A percentile compares a stretch with the other conserved stretches of the same genome.
Evolutionary conservation across 768 basidiomycete genomes (phyloP).

Genomic region (Mycena epipterygia): DNA sequence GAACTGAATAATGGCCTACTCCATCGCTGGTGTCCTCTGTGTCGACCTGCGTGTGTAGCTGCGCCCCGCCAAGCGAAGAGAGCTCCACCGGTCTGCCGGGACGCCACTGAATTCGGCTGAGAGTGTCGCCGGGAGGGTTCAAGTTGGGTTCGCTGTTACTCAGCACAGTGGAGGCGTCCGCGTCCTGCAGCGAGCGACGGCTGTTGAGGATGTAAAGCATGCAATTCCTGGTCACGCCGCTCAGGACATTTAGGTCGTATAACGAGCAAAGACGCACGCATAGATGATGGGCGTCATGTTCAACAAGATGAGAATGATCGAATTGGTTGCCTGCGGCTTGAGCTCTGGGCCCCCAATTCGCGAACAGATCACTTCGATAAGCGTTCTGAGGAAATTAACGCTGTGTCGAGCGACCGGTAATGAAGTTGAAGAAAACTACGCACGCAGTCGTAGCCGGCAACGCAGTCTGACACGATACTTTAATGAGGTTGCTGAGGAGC

Average conservation of each 20-base stretch:
- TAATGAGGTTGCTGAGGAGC: too few relatives aligned
- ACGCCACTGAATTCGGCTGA: background rate
- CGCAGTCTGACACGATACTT: too few relatives aligned
- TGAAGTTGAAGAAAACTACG: too few relatives aligned
- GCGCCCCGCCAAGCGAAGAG: background rate
- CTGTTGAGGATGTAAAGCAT: conserved; percentile 13
- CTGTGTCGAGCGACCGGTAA: background rate
- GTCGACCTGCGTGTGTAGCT: background rate
- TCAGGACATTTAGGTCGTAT: background rate
- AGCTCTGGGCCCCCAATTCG: background rate
- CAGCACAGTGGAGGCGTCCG: background rate
- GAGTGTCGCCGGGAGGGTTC: background rate
- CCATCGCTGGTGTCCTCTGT: background rate
- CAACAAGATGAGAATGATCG: conserved; percentile 2
- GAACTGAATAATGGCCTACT: too few relatives aligned
- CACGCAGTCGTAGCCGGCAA: too few relatives aligned
- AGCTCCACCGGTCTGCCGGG: background rate
- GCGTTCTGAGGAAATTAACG: background rate
- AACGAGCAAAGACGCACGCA: background rate
- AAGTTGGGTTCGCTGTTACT: conserved; percentile 1
- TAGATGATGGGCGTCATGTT: conserved; percentile 5
- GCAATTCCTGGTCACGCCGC: conserved; percentile 3
- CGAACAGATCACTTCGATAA: conserved; percentile 16
- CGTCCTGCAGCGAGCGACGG: conserved; percentile 2
- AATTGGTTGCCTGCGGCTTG: conserved; percentile 7